Conservation (phyloP, 1,284 basidiomycete species). For the Neonothopanus nambi region DNA sequence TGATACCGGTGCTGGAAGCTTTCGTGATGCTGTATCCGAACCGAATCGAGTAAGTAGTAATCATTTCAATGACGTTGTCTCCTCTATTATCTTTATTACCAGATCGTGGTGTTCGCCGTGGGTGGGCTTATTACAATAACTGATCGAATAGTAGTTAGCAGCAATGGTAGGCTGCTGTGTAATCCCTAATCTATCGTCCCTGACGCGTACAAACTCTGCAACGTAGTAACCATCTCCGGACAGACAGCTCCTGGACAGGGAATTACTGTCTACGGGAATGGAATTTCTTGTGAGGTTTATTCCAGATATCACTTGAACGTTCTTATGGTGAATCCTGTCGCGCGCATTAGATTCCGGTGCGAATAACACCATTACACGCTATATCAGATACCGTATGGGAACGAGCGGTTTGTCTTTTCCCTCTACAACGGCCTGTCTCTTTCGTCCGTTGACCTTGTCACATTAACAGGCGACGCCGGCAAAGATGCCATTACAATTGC, state of each 20-base stretch:
- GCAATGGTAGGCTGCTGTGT: constrained; percentile 14
- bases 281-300: constrained; percentile 10
- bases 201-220: background rate
- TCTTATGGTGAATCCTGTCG: constrained; percentile 20
- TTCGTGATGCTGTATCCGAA: constrained; percentile 36
- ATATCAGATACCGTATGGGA: constrained; percentile 38
- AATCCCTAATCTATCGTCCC: too few species aligned
- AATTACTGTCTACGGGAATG: constrained; percentile 37
- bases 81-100: background rate
- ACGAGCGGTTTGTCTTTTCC: constrained; percentile 23
- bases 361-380: constrained; percentile 36
- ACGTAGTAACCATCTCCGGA: constrained; percentile 5
- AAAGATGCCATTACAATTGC: constrained; percentile 38
- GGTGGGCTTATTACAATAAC: constrained; percentile 35
- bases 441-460: background rate
- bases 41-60: constrained; percentile 29
- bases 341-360: constrained; percentile 33
- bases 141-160: constrained; percentile 33
- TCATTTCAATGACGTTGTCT: background rate
- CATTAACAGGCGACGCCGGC: constrained; percentile 31
- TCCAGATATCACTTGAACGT: constrained; percentile 1
- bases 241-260: constrained; percentile 20
- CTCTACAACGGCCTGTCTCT: background rate
- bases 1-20: constrained; percentile 33
- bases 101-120: constrained; percentile 37